Base-by-base conservation (phyloP, 345 rosid genomes). In the Lepidium africanum region DNA sequence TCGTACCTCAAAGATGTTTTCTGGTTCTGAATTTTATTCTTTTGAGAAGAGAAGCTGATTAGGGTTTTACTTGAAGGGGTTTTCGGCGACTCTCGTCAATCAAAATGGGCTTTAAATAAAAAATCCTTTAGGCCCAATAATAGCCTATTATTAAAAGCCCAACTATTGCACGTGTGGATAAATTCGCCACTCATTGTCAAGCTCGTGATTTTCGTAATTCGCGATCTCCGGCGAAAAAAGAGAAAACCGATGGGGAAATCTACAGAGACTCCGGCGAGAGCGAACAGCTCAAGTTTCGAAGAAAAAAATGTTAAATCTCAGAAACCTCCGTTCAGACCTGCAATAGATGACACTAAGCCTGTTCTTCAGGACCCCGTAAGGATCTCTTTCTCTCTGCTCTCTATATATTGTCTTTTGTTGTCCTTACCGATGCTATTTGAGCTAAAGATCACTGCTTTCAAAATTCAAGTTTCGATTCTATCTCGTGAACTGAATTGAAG, bases 331-430 rank as follows among this genome's bases (percentile, higher is more conserved):
- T 87, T 90, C 75, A 53, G 85, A 72, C 85, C 89, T 17, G 87
- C 91, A 9, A 49, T 70, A 8, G 96, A 90, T 40, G 91, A 87
- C 73, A 80, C 96, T 42, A 90, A 90, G 60, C 91, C 94, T 58
- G 64, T 82, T 33, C 87, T 90, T 58, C 87, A 83, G 67, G 96
- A 90, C 54, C 91, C 94, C 0, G 94, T 90, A 80, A 74, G 56
- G 6, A 72, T 16, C 30, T 14, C 32, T 67, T 16, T 59, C 16
- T 58, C 66, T 46, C 62, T 53, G 10, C 2, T 11, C 6, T 30
- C 35, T 19, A 0, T 9, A 0, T 9, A 10, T 32, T 32, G 21
- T 65, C 39, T 38, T 14, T 52, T 15, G 19, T 8, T 39, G 14
- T 11, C 41, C 6, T 27, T 65, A 16, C 1, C n/a, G 39, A 25